phyloP scores from a whole-genome alignment of 1,284 basidiomycete genomes.

The Veloporphyrellus conicus region DNA sequence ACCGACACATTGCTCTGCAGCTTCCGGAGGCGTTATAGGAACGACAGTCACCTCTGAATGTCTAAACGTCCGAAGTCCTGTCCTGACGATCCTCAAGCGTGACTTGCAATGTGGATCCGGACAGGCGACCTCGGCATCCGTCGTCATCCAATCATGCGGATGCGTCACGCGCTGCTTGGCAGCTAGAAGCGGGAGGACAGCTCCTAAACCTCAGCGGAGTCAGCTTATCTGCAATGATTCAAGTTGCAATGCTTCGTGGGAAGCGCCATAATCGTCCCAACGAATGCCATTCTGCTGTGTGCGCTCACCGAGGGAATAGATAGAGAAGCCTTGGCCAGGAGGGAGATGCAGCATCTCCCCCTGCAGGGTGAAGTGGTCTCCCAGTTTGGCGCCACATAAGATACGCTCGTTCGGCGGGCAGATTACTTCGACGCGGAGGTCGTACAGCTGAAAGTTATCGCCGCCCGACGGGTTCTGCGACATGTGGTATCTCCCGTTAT shows the following conservation, averaged over 20 bases:
- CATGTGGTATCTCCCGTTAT: slow-evolving; percentile 5
- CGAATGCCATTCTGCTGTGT: no score
- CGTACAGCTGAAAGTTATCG: slow-evolving; percentile 53
- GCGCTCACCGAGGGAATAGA: slow-evolving; percentile 55
- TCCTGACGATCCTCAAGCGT: slow-evolving; percentile 49
- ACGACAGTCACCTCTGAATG: slow-evolving; percentile 53
- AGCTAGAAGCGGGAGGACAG: slow-evolving; percentile 57
- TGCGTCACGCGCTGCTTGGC: slow-evolving; percentile 57
- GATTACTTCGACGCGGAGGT: slow-evolving; percentile 55
- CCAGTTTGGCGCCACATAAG: slow-evolving; percentile 57
- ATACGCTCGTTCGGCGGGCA: slow-evolving; percentile 53
- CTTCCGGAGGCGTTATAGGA: no score
- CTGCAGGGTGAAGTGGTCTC: slow-evolving; percentile 57
- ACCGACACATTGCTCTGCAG: no score
- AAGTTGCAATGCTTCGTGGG: neutral
- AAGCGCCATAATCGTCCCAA: neutral
- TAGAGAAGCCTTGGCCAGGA: slow-evolving; percentile 57
- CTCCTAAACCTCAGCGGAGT: slow-evolving; percentile 34
- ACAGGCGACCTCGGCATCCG: slow-evolving; percentile 59
- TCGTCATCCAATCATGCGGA: slow-evolving; percentile 62
- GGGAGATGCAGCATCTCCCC: slow-evolving; percentile 61
- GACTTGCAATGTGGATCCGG: slow-evolving; percentile 62
- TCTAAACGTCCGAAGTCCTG: slow-evolving; percentile 47
- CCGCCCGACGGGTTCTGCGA: neutral
- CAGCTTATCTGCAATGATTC: no score